phyloP scores from a whole-genome alignment of 306 rosid genomes.

The Pyrus pyrifolia region DNA sequence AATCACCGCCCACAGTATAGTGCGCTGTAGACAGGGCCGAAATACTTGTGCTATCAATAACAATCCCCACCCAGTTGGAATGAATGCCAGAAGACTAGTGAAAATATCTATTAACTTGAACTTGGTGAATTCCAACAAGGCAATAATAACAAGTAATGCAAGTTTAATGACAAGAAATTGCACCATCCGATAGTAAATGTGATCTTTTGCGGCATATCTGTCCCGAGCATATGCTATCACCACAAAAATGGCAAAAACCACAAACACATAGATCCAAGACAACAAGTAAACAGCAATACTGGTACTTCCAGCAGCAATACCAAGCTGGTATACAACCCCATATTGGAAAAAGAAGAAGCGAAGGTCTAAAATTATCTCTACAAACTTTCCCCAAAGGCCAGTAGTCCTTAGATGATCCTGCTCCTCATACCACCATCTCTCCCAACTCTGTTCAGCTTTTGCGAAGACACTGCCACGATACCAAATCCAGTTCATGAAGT shows the following conservation, averaged over 20 bases:
- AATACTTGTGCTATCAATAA: conserved; percentile 74
- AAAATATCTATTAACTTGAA: conserved; percentile 54
- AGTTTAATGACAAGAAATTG: conserved; percentile 52
- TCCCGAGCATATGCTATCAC: conserved; percentile 57
- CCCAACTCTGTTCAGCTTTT: conserved; percentile 93
- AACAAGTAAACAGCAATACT: conserved; percentile 64
- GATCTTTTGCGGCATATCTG: conserved; percentile 50
- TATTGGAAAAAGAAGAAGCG: conserved; percentile 82
- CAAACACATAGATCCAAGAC: conserved; percentile 71
- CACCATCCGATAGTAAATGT: conserved; percentile 72
- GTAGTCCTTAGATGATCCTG: conserved; percentile 73
- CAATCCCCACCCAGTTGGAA: conserved; percentile 93
- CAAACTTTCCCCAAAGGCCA: conserved; percentile 71
- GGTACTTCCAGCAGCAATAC: conserved; percentile 58
- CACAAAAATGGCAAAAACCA: conserved; percentile 44
- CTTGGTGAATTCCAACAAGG: conserved; percentile 55
- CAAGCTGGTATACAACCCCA: conserved; percentile 66
- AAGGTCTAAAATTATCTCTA: conserved; percentile 67
- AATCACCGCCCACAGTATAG: conserved; percentile 50
- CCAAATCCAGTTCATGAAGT: conserved; percentile 84
- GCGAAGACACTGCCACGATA: conserved; percentile 66
- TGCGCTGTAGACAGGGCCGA: conserved; percentile 43
- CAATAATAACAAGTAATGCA: conserved; percentile 42
- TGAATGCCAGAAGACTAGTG: conserved; percentile 72
- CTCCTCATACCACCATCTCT: conserved; percentile 93